Base-by-base conservation (phyloP, 2,329 filamentous ascomycete species). In the Neofusicoccum laricinum region DNA sequence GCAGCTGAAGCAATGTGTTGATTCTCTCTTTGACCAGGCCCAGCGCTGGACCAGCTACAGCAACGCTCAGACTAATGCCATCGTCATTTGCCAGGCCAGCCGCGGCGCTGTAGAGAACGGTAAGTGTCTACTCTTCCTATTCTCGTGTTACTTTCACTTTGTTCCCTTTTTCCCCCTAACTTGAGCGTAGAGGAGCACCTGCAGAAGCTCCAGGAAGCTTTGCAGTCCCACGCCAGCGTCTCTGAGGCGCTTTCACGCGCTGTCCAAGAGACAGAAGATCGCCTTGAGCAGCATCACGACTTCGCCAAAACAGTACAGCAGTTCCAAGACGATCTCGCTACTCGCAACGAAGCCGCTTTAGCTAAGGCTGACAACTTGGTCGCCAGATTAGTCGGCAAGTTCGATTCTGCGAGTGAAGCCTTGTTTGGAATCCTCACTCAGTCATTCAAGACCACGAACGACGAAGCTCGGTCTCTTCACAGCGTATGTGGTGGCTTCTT, bases 41-140 rank as follows among this genome's bases (percentile, higher is more conserved):
- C 85, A 86, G 49, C 84, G 80, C 71, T 90, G 87, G 86, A 88
- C 82, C 1, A 88, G 86, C 25, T 90, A 87, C 76, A 86, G 84
- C 68, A 88, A 87, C 72, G 85, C 81, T 64, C 80, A 82, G 63
- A 85, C 88, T 64, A 86, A 87, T 67, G 86, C 86, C 2, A 77
- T 86, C 48, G 75, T 86, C 17, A 85, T 90, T 68, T 90, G 88
- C 67, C 83, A 87, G 66, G 86, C 86, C 32, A 82, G 84, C 46
- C 81, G 87, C 41, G 76, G 81, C 46, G 83, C 86, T 61, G 80
- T 84, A 14, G 86, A 89, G 64, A 85, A 84, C 70, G 83, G 82
- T 76, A 72, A 64, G 68, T 62, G 17, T 41, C 43, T 14, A 25
- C 32, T 6, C 38, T 36, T 2, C 25, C 25, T 14, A 15, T 32